These are phyloP conservation scores for Cryptosporidium canis DNA, from an alignment of 169 alveolate species.

Conservation along the genomic window DNA sequence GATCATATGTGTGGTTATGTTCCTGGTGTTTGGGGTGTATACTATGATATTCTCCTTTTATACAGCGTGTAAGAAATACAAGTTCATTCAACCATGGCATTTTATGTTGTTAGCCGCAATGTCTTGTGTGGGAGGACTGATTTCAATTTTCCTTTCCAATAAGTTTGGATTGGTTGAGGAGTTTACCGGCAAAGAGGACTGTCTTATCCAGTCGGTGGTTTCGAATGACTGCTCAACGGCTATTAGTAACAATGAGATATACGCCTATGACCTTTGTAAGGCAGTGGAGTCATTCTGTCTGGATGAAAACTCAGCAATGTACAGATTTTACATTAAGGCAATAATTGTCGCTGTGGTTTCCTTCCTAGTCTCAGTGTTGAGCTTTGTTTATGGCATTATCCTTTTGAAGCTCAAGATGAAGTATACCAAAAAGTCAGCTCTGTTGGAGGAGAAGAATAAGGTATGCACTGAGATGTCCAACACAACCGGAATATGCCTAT, in stretches of 20 bases:
- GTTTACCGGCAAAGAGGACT: constrained; percentile 29
- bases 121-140: constrained; percentile 59
- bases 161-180: constrained; percentile 16
- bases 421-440: constrained; percentile 9
- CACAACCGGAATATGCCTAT: not conserved
- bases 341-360: constrained; percentile 42
- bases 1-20: constrained; percentile 51
- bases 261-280: constrained; percentile 61
- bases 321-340: constrained; percentile 24
- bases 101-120: constrained; percentile 26
- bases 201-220: constrained; percentile 58
- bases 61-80: constrained; percentile 66
- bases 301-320: constrained; percentile 40
- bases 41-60: constrained; percentile 36
- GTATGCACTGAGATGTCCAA: not conserved
- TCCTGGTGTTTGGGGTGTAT: constrained; percentile 38
- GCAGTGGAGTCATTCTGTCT: constrained; percentile 61
- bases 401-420: constrained; percentile 15
- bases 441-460: constrained; percentile 6
- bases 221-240: constrained; percentile 66
- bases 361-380: constrained; percentile 10
- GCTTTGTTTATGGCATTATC: constrained; percentile 49
- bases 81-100: constrained; percentile 65
- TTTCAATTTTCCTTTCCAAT: constrained; percentile 53
- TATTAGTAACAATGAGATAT: constrained; percentile 36